These are phyloP conservation scores for Tieghemiomyces parasiticus DNA, from an alignment of 192 early-diverging fungal genomes.

Conservation along the genomic window DNA sequence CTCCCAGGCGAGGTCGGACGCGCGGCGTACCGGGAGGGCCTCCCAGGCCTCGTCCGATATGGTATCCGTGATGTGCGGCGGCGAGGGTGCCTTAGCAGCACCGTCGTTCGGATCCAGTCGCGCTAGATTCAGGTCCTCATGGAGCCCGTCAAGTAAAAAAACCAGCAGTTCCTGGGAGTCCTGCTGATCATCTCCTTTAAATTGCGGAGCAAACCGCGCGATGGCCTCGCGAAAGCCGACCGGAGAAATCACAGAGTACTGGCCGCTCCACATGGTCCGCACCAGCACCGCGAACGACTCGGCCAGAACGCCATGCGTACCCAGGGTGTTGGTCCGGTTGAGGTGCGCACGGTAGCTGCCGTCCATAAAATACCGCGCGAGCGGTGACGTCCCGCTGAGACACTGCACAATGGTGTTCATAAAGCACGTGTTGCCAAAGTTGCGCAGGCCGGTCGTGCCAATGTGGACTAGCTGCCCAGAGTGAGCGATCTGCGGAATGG, in stretches of 20 bases:
- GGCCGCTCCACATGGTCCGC: conserved; percentile 65
- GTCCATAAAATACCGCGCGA: conserved; percentile 55
- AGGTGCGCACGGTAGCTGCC: conserved; percentile 45
- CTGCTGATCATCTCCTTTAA: conserved; percentile 82
- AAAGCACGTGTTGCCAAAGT: conserved; percentile 75
- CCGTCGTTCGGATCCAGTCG: conserved; percentile 25
- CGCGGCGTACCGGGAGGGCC: conserved; percentile 39
- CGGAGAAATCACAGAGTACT: conserved; percentile 64
- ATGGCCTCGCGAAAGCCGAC: conserved; percentile 60
- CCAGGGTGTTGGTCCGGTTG: conserved; percentile 49
- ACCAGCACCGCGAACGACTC: conserved; percentile 67
- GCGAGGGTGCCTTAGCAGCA: not conserved
- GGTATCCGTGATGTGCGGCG: not conserved
- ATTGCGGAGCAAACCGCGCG: conserved; percentile 61
- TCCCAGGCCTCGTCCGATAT: conserved; percentile 40
- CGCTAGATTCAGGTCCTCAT: conserved; percentile 78
- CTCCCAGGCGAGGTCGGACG: conserved; percentile 53
- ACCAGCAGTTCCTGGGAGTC: conserved; percentile 93
- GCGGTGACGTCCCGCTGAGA: conserved; percentile 48
- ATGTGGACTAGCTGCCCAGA: conserved; percentile 12
- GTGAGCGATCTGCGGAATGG: not conserved
- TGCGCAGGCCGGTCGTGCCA: conserved; percentile 56
- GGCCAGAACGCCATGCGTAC: conserved; percentile 54
- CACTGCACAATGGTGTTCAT: conserved; percentile 79
- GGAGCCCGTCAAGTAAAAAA: conserved; percentile 77